These are phyloP conservation scores for Colletotrichum costaricense DNA, from an alignment of 2,329 filamentous ascomycete species.

Conservation along the genomic window DNA sequence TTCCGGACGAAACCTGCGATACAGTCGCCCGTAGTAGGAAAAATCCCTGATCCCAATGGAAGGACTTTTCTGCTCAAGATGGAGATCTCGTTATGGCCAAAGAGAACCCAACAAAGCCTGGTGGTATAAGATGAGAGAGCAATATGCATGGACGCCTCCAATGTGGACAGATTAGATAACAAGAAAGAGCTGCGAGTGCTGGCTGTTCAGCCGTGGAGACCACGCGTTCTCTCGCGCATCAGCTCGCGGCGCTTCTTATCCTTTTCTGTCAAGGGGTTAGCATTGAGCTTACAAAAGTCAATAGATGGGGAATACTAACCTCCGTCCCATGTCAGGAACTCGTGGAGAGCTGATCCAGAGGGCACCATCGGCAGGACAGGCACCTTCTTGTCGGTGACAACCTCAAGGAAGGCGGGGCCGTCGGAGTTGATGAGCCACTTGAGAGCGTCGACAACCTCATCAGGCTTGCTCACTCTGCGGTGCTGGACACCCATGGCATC, in stretches of 20 bases:
- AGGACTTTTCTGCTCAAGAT: not conserved
- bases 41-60: slow-evolving; percentile 26
- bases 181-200: slow-evolving; percentile 10
- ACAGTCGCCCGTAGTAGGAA: slow-evolving; percentile 15
- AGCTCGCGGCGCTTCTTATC: slow-evolving; percentile 74
- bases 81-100: not conserved
- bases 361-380: slow-evolving; percentile 99
- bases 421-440: slow-evolving; percentile 91
- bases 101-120: slow-evolving; percentile 28
- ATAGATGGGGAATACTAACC: slow-evolving; percentile 58
- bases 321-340: slow-evolving; percentile 91
- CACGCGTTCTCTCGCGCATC: slow-evolving; percentile 72
- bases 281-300: not conserved
- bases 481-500: slow-evolving; percentile 91
- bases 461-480: slow-evolving; percentile 76
- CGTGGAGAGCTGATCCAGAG: slow-evolving; percentile 85
- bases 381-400: slow-evolving; percentile 90
- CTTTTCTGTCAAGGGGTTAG: slow-evolving; percentile 65
- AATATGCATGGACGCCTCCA: slow-evolving; percentile 34
- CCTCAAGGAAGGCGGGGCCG: slow-evolving; percentile 92
- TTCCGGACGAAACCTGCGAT: slow-evolving; percentile 4
- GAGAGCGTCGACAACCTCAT: slow-evolving; percentile 81
- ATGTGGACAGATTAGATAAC: slow-evolving; percentile 29
- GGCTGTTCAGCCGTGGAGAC: slow-evolving; percentile 44
- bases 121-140: slow-evolving; percentile 36